Conservation (phyloP, 2,329 filamentous ascomycete genomes). For the Xylariaceae sp. region DNA sequence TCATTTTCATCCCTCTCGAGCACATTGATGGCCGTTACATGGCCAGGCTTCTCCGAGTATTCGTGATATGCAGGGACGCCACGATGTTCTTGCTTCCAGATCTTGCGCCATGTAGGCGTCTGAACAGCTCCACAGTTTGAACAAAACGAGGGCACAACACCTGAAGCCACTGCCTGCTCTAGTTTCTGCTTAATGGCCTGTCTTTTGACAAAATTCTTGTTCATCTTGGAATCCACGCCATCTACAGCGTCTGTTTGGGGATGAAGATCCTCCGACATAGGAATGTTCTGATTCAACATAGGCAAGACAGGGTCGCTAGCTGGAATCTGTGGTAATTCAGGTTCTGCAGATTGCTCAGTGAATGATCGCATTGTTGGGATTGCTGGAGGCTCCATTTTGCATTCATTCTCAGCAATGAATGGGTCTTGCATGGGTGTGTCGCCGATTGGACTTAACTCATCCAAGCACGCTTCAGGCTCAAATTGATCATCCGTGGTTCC, state of each 20-base stretch:
- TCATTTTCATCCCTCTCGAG: conserved; percentile 60
- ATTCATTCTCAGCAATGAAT: too few relatives aligned
- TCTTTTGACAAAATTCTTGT: conserved; percentile 64
- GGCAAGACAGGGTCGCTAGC: conserved; percentile 45
- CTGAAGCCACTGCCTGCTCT: conserved; percentile 65
- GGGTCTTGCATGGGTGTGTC: conserved; percentile 13
- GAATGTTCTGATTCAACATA: conserved; percentile 28
- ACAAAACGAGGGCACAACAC: conserved; percentile 84
- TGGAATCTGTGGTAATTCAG: conserved; percentile 35
- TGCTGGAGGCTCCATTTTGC: conserved; percentile 20
- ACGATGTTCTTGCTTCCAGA: conserved; percentile 72
- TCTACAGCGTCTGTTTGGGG: conserved; percentile 41
- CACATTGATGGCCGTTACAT: conserved; percentile 70
- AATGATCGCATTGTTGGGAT: conserved; percentile 17
- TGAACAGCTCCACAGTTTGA: conserved; percentile 92
- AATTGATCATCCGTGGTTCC: too few relatives aligned
- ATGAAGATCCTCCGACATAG: conserved; percentile 38
- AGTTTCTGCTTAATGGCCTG: conserved; percentile 56
- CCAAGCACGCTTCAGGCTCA: too few relatives aligned
- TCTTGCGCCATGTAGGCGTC: conserved; percentile 93
- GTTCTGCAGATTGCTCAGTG: conserved; percentile 23
- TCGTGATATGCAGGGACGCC: conserved; percentile 68
- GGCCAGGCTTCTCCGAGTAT: conserved; percentile 67
- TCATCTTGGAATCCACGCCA: conserved; percentile 39
- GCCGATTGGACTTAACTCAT: conserved; percentile 16